Evolutionary conservation across 2,329 filamentous ascomycete genomes (phyloP), one percentile per base, ranked within the genome.

Genomic region (Colletotrichum noveboracense): DNA sequence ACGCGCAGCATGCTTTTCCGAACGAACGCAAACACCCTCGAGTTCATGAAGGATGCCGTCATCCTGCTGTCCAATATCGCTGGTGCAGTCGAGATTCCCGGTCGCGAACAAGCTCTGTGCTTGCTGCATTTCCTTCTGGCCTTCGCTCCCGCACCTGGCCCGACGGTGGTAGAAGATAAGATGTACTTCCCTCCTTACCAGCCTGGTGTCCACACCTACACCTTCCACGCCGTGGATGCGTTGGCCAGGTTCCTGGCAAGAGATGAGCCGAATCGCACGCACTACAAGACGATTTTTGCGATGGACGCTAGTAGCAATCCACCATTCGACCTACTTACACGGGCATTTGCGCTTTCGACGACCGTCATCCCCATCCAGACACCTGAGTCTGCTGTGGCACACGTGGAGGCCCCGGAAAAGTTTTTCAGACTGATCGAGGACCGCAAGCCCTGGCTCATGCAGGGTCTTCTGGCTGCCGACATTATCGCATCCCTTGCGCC

Each of bases 1-100:
- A 98, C 96, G 6, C 93, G 96, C 16, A 95, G 95, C 79, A 95
- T 96, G 89, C 90, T 98, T 34, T 87, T 98, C 56, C 92, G 95
- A 52, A 95, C 93, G 5, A 91, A 97, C 78, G 89, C 91, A 81
- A 98, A 98, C 84, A 97, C 94, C 1, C 88, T 98, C 78, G 97
- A 99, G 84, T 96, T 98, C 80, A 98, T 98, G 95, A 99, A 99
- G 85, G 97, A 99, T 83, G 88, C 96, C 34, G 92, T 98, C 74
- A 93, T 95, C 18, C 92, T 98, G 78, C 88, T 99, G 70, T 98
- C 96, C 72, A 98, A 99, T 83, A 92, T 97, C 64, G 93, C 96
- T 9, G 92, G 94, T 62, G 91, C 92, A 12, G 91, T 98, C 68
- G 94, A 96, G 81, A 88, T 99, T 52, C 94, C 96, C 2, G 94